Conservation (phyloP, 331 rosid genomes). For the Acacia pycnantha region DNA sequence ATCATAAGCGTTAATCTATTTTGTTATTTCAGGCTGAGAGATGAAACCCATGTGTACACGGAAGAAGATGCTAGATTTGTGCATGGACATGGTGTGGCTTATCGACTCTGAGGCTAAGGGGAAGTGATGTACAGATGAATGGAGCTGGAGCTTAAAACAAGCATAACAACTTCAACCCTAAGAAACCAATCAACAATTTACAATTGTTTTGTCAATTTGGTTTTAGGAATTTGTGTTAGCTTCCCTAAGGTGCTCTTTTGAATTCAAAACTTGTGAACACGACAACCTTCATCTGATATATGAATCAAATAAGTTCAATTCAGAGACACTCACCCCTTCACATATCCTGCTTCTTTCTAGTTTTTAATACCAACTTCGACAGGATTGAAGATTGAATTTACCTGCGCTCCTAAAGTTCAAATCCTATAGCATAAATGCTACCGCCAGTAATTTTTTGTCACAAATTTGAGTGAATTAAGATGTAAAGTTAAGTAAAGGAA, state of each 20-base stretch:
- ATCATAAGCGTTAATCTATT: not conserved
- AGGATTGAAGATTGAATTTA: not conserved
- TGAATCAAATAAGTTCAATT: slow-evolving; percentile 9
- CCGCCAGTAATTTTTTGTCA: too few relatives aligned
- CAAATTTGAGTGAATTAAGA: not conserved
- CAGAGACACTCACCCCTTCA: slow-evolving; percentile 7
- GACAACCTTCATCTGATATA: not conserved
- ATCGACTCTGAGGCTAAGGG: slow-evolving; percentile 39
- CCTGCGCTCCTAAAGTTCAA: not conserved
- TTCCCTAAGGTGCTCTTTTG: slow-evolving; percentile 2
- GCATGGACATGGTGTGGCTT: slow-evolving; percentile 89
- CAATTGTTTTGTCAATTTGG: slow-evolving; percentile 22
- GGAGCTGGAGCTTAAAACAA: not conserved
- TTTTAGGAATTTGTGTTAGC: not conserved
- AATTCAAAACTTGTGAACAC: not conserved
- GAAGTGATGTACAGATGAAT: slow-evolving; percentile 15
- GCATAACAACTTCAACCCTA: not conserved
- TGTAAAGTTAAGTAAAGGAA: too few relatives aligned
- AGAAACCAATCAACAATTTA: not conserved
- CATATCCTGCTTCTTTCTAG: not conserved
- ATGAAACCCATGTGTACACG: slow-evolving; percentile 88
- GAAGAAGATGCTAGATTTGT: slow-evolving; percentile 89
- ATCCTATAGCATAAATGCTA: not conserved
- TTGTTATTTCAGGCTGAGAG: slow-evolving; percentile 55
- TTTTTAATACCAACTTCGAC: not conserved